Base-by-base conservation (phyloP, 2,329 filamentous ascomycete genomes). In the Exophiala lecanii-corni region DNA sequence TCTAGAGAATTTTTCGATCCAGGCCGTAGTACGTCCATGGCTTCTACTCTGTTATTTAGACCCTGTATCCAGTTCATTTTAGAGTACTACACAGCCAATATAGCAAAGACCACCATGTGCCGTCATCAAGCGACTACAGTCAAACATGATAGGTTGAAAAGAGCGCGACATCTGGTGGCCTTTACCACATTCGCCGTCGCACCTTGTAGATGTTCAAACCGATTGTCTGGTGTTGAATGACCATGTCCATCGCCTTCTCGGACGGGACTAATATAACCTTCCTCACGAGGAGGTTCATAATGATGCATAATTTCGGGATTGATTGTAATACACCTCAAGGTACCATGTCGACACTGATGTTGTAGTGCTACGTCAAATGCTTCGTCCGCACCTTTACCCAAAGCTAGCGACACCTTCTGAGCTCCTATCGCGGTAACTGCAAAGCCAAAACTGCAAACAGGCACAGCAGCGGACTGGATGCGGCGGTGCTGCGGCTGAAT, bases 401-500 rank as follows among this genome's bases (percentile, higher is more conserved):
- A 21, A 5, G 56, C 54, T 3, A 52, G 40, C 5, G 68, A 42
- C 4, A 68, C 49, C 17, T 62, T 63, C 43, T 49, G 49, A 2
- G 64, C 66, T 6, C 64, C 62, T 67, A 64, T 64, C 74, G 53
- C 53, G 2, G 58, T 58, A 25, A 66, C 41, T 1, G 59, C 64
- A 35, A 66, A 66, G 2, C 61, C 58, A 39, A 63, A 63, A 2
- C 58, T 58, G 47, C 64, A 66, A 15, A 64, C 58, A 32, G 28
- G 54, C 39, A 28, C 43, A 31, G 54, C 52, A 9, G 45, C 37
- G 34, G 19, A 10, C 3, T 26, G 15, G 4, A 43, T 36, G 3
- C 23, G 16, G 7, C 47, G 40, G 7, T 42, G 36, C 10, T 37
- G 30, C 15, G 42, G 20, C 2, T 39, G 44, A 5, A 39, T n/a